Base-by-base conservation (phyloP, 1,284 basidiomycete genomes). In the Pseudozyma sp. region DNA sequence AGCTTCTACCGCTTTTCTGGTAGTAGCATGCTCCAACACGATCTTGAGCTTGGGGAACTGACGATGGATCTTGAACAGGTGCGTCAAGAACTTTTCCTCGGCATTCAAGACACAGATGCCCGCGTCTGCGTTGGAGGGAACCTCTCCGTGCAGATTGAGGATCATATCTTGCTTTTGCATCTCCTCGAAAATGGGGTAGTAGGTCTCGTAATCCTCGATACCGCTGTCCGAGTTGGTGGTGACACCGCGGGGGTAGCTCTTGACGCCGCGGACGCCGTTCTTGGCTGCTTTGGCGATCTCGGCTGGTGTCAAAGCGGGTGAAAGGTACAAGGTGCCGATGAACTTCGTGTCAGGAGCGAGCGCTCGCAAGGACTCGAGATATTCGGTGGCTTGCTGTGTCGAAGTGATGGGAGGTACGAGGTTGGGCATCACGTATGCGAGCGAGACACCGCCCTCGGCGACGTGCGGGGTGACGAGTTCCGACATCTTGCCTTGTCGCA, bases 391-490 rank as follows among this genome's bases (percentile, higher is more conserved):
- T 77, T 91, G 90, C 33, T 91, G 90, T 4, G 94, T 92, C 8
- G 89, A 92, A 1, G 92, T 94, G 79, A 99, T 90, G 2, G 97
- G 97, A 30, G 97, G 97, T 56, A 90, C 90, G 45, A 97, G 89
- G 85, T 99, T 99, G 66, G 97, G 97, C 97, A 99, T 99, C 50
- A 99, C 94, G 86, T 98, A 99, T 75, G 92, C 97, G 44, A 96
- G 88, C 62, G 88, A 87, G 81, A 99, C 94, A 1, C 97, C 97
- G 51, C 97, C 97, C 81, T 90, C 86, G 30, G 89, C 88, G 55
- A 99, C 92, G 87, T 98, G 95, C 44, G 94, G 94, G 5, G 92
- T 91, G 43, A 99, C 94, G 37, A 99, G 88, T 68, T 90, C 87
- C 39, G 77, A 73, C 60, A 92, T 91, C 39, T 89, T 86, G 39